Conservation (phyloP, 2,329 filamentous ascomycete species). For the Penicillium sp. region DNA sequence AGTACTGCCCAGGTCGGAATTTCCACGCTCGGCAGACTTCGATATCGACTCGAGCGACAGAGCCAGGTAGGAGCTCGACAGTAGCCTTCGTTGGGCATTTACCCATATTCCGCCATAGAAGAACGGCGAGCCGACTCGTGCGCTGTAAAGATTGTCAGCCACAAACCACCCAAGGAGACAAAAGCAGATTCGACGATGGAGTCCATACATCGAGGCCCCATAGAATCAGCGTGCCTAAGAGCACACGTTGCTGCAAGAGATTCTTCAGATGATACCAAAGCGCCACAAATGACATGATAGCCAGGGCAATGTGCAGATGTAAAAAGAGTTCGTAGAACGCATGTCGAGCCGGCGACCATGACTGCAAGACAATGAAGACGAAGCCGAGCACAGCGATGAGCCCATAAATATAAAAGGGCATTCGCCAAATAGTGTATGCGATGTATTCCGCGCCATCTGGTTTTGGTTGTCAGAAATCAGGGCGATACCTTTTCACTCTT, state of each 20-base stretch:
- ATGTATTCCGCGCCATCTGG: conserved; percentile 51
- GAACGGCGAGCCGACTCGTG: conserved; percentile 40
- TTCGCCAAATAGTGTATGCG: conserved; percentile 22
- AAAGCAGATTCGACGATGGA: background rate
- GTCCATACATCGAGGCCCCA: conserved; percentile 30
- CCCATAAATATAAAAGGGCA: conserved; percentile 26
- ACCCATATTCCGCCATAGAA: conserved; percentile 49
- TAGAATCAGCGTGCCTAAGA: conserved; percentile 27
- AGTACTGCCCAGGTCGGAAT: conserved; percentile 45
- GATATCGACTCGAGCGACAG: conserved; percentile 46
- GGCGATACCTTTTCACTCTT: too few relatives aligned
- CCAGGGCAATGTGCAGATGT: conserved; percentile 38
- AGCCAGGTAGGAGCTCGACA: conserved; percentile 51
- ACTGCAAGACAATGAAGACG: conserved; percentile 35
- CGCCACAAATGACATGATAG: conserved; percentile 35
- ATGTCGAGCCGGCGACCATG: conserved; percentile 38
- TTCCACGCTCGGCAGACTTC: conserved; percentile 27
- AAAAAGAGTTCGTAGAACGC: conserved; percentile 43
- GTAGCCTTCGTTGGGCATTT: conserved; percentile 44
- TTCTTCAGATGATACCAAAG: conserved; percentile 33
- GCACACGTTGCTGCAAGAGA: conserved; percentile 25
- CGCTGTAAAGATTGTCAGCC: conserved; percentile 28
- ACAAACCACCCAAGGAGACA: background rate
- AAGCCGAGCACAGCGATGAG: conserved; percentile 34
- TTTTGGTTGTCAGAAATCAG: conserved; percentile 1